Evolutionary conservation across 768 basidiomycete genomes (phyloP), one percentile per base, ranked within the genome.

Genomic region (Kwoniella europaea): DNA sequence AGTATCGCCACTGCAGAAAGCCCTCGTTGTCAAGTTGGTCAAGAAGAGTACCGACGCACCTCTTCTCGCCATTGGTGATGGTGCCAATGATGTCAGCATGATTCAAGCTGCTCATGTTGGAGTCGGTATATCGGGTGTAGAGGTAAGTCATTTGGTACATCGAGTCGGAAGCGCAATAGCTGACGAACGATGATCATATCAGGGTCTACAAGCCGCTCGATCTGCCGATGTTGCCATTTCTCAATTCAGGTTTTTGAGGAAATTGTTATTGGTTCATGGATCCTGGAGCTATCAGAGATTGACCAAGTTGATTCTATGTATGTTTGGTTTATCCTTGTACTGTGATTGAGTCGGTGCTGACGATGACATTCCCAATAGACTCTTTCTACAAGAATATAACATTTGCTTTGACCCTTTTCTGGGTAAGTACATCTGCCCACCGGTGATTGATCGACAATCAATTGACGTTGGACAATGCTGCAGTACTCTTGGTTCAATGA

Each of bases 371-470:
- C 6, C 35, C 43, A 35, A 15, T 78, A 97, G 94, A 92, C 84
- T 97, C 94, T 1, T 98, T 99, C 86, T 99, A 98, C 87, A 99
- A 99, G 84, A 99, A 99, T 83, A 98, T 98, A 72, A 91, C 91
- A 41, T 87, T 99, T 16, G 98, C 98, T 84, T 93, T 99, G 93
- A 97, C 94, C 24, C 93, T 96, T 72, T 98, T 98, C 83, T 98
- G 95, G 94, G 95, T 94, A 84, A 24, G 88, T 27, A 20, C 18
- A 43, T 41, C 15, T 44, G 50, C 18, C 42, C 81, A 35, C 35
- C 1, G 5, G 6, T 35, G 35, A 0, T 1, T 0, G 35, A 7
- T 35, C 46, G 53, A 62, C 57, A n/a, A 58, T 52, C 24, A 55
- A 10, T 0, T 35, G 22, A 42, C 22, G 1, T 20, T 16, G 43